These are phyloP conservation scores for Xanthoconium stramineum DNA, from an alignment of 768 basidiomycete genomes.

Conservation along the genomic window DNA sequence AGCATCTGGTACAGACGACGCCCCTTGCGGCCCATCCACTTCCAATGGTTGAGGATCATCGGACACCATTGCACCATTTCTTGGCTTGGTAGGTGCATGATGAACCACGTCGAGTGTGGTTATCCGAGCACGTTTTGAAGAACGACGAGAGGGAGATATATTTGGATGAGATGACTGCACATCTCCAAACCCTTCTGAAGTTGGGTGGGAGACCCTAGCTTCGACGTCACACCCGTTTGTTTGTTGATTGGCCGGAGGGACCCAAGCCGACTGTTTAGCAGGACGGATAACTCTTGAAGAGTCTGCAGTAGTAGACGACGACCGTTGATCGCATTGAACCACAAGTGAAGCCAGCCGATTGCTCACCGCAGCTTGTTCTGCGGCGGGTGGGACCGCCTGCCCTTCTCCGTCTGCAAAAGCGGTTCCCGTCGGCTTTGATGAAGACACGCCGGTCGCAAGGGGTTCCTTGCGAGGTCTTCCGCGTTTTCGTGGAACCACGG, in stretches of 20 bases:
- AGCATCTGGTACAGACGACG: neutral
- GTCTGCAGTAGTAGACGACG: neutral
- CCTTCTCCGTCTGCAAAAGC: neutral
- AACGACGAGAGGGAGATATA: neutral
- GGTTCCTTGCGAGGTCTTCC: constrained; percentile 34
- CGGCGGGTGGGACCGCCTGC: neutral
- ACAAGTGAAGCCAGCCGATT: neutral
- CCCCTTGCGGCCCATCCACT: neutral
- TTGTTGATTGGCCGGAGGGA: too few relatives aligned
- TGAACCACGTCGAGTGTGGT: neutral
- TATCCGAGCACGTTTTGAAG: constrained; percentile 5
- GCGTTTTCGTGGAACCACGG: constrained; percentile 24
- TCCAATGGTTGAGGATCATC: neutral
- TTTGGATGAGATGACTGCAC: neutral
- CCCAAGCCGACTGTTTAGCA: neutral
- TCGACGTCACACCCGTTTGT: neutral
- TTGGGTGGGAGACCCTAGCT: neutral
- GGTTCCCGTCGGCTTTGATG: neutral
- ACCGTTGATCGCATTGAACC: neutral
- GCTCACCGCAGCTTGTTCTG: neutral
- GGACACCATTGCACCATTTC: neutral
- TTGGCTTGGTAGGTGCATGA: neutral
- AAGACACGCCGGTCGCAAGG: constrained; percentile 5
- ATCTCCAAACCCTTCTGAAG: neutral
- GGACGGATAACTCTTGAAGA: neutral